A percentile compares a stretch with the other conserved stretches of the same genome.
phyloP scores from a whole-genome alignment of 2,329 filamentous ascomycete genomes.

The Fusarium pseudocircinatum region DNA sequence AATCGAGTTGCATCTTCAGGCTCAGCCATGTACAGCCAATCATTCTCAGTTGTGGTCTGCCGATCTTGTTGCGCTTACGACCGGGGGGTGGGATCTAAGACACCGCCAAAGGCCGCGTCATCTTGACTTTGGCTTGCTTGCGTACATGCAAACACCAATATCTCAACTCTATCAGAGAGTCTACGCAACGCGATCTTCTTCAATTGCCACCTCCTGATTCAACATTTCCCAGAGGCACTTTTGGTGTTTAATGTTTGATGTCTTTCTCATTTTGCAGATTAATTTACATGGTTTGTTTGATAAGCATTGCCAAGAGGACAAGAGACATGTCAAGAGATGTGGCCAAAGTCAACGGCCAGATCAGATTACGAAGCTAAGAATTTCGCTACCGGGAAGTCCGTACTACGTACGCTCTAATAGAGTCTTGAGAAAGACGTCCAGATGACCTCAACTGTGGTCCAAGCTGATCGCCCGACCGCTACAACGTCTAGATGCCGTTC shows the following conservation, averaged over 20 bases:
- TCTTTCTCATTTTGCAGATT: not conserved
- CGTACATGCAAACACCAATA: conserved; percentile 36
- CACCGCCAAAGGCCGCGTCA: conserved; percentile 42
- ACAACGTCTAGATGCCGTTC: not conserved
- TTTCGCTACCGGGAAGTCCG: not conserved
- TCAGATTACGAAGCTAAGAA: conserved; percentile 15
- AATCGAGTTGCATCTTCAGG: conserved; percentile 7
- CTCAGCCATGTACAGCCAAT: conserved; percentile 18
- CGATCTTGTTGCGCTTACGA: conserved; percentile 28
- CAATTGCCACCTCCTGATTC: conserved; percentile 30
- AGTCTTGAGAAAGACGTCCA: not conserved
- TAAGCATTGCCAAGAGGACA: conserved; percentile 13
- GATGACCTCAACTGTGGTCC: conserved; percentile 11
- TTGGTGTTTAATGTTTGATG: not conserved
- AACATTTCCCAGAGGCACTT: not conserved
- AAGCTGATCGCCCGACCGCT: not conserved
- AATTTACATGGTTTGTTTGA: not conserved
- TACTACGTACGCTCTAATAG: conserved; percentile 11
- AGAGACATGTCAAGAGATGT: not conserved
- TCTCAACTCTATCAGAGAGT: conserved; percentile 6
- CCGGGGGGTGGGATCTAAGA: conserved; percentile 37
- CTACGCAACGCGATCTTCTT: conserved; percentile 18
- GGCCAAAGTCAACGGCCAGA: conserved; percentile 10
- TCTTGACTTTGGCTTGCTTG: conserved; percentile 43
- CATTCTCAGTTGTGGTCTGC: conserved; percentile 17